Conservation (phyloP, 106 monocot species). For the Amphibolis antarctica region DNA sequence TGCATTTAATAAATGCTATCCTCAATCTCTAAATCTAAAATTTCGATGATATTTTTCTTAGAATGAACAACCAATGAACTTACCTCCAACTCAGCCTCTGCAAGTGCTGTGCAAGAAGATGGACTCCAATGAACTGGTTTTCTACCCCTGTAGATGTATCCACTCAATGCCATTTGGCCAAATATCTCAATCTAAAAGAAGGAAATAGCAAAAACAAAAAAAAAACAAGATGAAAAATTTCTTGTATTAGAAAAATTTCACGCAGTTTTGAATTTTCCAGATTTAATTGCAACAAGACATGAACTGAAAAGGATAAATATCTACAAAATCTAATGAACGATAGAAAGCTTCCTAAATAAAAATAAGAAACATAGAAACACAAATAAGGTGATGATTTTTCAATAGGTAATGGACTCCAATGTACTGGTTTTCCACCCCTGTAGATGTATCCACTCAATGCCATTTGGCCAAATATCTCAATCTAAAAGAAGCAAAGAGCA, state of each 20-base stretch:
- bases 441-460: slow-evolving; percentile 82
- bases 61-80: neutral
- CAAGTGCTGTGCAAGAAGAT: slow-evolving; percentile 90
- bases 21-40: neutral
- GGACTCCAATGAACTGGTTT: slow-evolving; percentile 99
- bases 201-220: too few relatives aligned
- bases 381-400: too few relatives aligned
- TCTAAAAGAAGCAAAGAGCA: slow-evolving; percentile 27
- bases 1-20: too few relatives aligned
- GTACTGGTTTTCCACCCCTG: slow-evolving; percentile 95
- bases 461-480: slow-evolving; percentile 96
- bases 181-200: slow-evolving; percentile 82
- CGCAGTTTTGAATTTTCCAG: neutral
- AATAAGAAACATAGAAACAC: too few relatives aligned
- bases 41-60: neutral
- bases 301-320: neutral
- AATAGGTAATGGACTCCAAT: slow-evolving; percentile 99
- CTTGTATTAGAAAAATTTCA: slow-evolving; percentile 1
- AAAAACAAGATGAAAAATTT: neutral
- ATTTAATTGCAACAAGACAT: neutral
- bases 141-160: slow-evolving; percentile 90
- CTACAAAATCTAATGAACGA: neutral
- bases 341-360: neutral
- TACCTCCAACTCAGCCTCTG: slow-evolving; percentile 98
- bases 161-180: slow-evolving; percentile 79